Base-by-base conservation (phyloP, 2,329 filamentous ascomycete species). In the Colletotrichum shisoi region DNA sequence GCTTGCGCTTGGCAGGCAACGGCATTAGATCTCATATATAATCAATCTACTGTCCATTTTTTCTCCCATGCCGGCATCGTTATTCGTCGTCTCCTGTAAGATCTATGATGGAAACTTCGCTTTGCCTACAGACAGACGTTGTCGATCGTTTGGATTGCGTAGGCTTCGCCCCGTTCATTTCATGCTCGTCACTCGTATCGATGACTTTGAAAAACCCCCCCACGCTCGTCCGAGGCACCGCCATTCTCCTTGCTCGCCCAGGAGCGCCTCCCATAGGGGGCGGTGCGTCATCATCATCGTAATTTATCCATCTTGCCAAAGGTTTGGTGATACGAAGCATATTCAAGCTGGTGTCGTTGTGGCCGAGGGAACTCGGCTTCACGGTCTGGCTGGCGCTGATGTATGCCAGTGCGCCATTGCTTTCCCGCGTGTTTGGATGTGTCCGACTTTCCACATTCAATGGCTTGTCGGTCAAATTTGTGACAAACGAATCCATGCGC, bases 121-220 rank as follows among this genome's bases (percentile, higher is more conserved):
- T 65, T 24, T 59, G 61, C 40, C 60, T 62, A 60, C 59, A 64
- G 1, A 17, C 48, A 11, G 21, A 61, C 27, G 12, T 17, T 8
- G n/a, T 19, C 2, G 37, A 67, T 44, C 17, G 48, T 17, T 51
- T 44, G 8, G 24, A 17, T 8, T 40, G 15, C 15, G 24, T 27
- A 13, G 12, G n/a, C 59, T 60, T 53, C 19, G 64, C 54, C 9
- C 72, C 40, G 5, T 63, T 70, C 17, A 73, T 73, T 2, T 71
- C 75, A 34, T 77, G 73, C 24, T 74, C 74, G 17, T 74, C 74
- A n/a, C 62, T 68, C 42, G 76, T 70, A 17, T 77, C 75, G 19
- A 77, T 46, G 57, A 77, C 79, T 31, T 74, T 71, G 68, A 80
- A 79, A 71, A 80, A 83, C 3, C 81, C 81, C 6, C 72, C 71